These are phyloP conservation scores for Fusarium ramigenum DNA, from an alignment of 2,329 filamentous ascomycete species.

Conservation along the genomic window DNA sequence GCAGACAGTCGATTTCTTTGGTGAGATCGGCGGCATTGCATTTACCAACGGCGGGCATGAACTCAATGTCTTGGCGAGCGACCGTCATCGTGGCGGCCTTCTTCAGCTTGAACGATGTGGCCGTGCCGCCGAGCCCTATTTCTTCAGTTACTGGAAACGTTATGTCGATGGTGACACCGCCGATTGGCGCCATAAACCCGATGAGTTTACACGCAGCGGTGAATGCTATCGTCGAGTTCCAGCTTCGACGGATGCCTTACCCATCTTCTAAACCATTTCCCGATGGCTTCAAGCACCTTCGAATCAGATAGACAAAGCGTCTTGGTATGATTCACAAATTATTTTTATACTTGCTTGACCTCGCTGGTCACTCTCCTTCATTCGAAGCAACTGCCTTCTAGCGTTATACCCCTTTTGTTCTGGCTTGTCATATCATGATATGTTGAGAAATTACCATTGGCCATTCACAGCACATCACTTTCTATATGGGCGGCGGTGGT, in stretches of 20 bases:
- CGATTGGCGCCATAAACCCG: constrained; percentile 19
- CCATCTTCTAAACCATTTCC: constrained; percentile 19
- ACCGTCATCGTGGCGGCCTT: constrained; percentile 72
- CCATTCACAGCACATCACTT: neutral
- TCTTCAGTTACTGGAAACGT: constrained; percentile 31
- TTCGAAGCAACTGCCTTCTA: constrained; percentile 1
- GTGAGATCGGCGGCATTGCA: constrained; percentile 75
- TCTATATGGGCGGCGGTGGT: neutral
- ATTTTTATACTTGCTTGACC: constrained; percentile 4
- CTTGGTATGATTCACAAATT: neutral
- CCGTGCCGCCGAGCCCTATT: constrained; percentile 41
- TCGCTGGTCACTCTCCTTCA: constrained; percentile 1
- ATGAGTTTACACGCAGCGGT: constrained; percentile 7
- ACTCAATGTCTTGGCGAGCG: constrained; percentile 74
- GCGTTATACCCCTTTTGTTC: constrained; percentile 32
- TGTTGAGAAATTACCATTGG: neutral
- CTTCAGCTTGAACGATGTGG: constrained; percentile 66
- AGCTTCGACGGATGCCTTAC: constrained; percentile 24
- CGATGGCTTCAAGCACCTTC: neutral
- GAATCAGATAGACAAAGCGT: neutral
- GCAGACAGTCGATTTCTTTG: constrained; percentile 78
- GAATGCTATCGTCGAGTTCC: constrained; percentile 31
- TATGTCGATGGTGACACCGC: neutral
- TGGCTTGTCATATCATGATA: constrained; percentile 6
- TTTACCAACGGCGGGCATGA: constrained; percentile 74